Conservation (phyloP, 2,329 filamentous ascomycete species). For the Grosmannia clavigera region DNA sequence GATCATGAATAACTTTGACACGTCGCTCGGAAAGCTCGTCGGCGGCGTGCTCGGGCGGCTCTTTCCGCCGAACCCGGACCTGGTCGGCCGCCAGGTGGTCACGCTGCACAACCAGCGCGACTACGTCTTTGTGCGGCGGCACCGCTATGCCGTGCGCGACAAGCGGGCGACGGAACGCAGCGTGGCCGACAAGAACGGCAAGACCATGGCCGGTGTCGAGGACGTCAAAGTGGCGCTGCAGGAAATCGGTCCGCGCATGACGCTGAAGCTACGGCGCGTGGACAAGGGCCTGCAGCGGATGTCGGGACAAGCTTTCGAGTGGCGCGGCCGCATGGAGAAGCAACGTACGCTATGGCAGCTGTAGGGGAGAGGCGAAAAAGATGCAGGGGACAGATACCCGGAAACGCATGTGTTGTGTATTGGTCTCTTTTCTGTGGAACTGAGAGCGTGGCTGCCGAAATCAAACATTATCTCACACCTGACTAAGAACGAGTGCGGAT, state of each 20-base stretch:
- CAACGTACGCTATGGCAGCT: conserved; percentile 86
- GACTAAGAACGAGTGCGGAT: too few relatives aligned
- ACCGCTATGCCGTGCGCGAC: conserved; percentile 87
- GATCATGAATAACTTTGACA: conserved; percentile 88
- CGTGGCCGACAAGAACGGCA: conserved; percentile 69
- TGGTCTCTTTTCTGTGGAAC: neutral
- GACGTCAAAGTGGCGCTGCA: conserved; percentile 77
- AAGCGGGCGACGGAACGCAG: conserved; percentile 79
- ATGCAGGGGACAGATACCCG: neutral
- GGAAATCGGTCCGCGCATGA: conserved; percentile 64
- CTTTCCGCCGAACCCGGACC: conserved; percentile 59
- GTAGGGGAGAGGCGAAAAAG: conserved; percentile 23
- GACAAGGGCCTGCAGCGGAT: conserved; percentile 68
- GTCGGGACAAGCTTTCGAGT: conserved; percentile 71
- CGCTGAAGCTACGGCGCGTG: conserved; percentile 77
- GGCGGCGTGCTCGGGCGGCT: conserved; percentile 72
- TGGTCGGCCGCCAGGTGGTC: conserved; percentile 78
- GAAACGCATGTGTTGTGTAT: neutral
- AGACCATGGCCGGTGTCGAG: conserved; percentile 73
- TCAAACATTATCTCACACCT: too few relatives aligned
- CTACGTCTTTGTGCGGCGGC: conserved; percentile 84
- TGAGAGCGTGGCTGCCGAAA: too few relatives aligned
- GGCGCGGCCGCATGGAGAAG: conserved; percentile 95
- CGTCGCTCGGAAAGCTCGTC: conserved; percentile 76
- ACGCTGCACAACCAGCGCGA: conserved; percentile 92